Percentiles rank a stretch among this genome's conserved stretches.
Conservation (phyloP, 441 rosid species). For the Populus hybrid region DNA sequence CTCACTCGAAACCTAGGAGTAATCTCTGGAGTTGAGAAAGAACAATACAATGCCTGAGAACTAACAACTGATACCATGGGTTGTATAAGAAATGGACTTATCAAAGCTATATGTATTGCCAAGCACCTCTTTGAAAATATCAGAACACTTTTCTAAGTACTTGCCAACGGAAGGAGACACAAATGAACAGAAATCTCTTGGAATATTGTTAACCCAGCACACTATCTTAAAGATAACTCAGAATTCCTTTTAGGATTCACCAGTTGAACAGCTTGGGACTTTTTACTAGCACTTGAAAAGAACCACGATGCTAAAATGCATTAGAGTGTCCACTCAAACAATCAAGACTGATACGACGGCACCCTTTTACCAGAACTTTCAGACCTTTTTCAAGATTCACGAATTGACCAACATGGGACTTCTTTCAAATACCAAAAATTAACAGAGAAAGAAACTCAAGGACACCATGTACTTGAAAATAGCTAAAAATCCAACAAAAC, state of each 20-base stretch:
- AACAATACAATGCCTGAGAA: slow-evolving; percentile 26
- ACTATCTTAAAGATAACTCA: background rate
- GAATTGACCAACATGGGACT: background rate
- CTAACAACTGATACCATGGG: slow-evolving; percentile 38
- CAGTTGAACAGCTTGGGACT: background rate
- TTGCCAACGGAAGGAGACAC: background rate
- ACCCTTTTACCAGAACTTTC: background rate
- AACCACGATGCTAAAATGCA: background rate
- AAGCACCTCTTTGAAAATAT: background rate
- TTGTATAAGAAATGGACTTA: slow-evolving; percentile 10
- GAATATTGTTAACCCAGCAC: background rate
- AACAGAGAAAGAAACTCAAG: background rate
- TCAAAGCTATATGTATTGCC: background rate
- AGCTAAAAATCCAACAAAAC: background rate
- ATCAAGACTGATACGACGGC: background rate
- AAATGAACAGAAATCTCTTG: background rate
- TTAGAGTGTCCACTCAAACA: background rate
- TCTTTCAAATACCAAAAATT: background rate
- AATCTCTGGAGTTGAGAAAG: slow-evolving; percentile 18
- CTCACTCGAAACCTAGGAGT: slow-evolving; percentile 39
- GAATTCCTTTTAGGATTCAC: background rate
- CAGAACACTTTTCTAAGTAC: background rate
- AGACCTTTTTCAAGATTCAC: slow-evolving; percentile 2
- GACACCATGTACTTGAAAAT: background rate
- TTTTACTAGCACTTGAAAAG: background rate